Evolutionary conservation across 495 filamentous ascomycete species (phyloP), one percentile per base, ranked within the genome.

Genomic region (Penicillium waksmanii): DNA sequence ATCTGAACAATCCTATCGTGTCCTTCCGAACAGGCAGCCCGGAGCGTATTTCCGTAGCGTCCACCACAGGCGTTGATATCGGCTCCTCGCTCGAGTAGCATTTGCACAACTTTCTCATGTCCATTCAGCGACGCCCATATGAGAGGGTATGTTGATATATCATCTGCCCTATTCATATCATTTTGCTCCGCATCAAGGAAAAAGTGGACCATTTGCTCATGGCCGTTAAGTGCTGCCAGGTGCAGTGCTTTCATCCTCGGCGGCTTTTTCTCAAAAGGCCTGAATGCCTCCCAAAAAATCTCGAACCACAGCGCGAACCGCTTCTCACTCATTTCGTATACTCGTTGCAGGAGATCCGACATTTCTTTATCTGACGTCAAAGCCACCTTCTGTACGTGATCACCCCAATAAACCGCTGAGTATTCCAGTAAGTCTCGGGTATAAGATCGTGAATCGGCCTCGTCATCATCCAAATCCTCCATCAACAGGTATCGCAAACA

Each of bases 401-500:
- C 63, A 0, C 63, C 43, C 68, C 66, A 71, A 59, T 66, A 27
- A 48, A 48, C 21, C 58, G 66, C 66, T 54, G 68, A 62, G 60
- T 71, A 71, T 25, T 52, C 42, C 21, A 71, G 49, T 8, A 70
- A 62, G 19, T 44, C 51, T 59, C 18, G 35, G 51, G 48, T 49
- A 42, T 63, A 25, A 5, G 36, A 51, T 47, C 1, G 3, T 35
- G 46, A 27, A 15, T 58, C 23, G 12, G 36, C 17, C 23, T 25
- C 55, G 59, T 51, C n/a, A 33, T 53, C 0, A 13, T 53, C 56
- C 36, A 67, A 46, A 58, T 66, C 60, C n/a, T 64, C 52, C 58
- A 67, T 63, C 35, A 60, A 43, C n/a, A 72, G 40, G 46, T 66
- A 72, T 58, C 59, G 46, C 2, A 72, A 50, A 58, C 69, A 70